Evolutionary conservation across 2,329 filamentous ascomycete genomes (phyloP), one percentile per base, ranked within the genome.

Genomic region (Colletotrichum incanum): DNA sequence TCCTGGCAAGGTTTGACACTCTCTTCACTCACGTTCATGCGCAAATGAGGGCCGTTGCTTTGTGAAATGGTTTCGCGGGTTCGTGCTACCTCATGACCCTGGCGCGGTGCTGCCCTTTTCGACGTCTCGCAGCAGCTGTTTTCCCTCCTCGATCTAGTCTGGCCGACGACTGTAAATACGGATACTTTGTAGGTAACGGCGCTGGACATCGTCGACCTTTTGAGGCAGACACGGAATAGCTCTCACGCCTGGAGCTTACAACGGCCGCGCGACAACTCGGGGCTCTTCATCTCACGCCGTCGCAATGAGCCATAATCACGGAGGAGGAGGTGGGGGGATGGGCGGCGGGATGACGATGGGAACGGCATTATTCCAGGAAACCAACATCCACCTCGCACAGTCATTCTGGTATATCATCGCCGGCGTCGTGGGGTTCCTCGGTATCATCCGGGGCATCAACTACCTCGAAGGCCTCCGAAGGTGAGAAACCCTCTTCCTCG

Each of bases 331-430:
- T 12, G 37, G 67, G 18, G 59, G 65, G 20, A 52, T 23, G 20
- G 67, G 67, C 12, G 74, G 74, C 43, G 71, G 69, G 4, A 71
- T 73, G 59, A 45, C 67, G 12, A 78, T 82, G 74, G 80, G 82
- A 23, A 79, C 83, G 62, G 81, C 79, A 62, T 79, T 82, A 76
- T 86, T 87, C 76, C 80, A 82, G 69, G 72, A 79, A 1, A 80
- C 80, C 47, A 90, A 91, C 76, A 84, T 84, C 77, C 82, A 81
- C 50, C 83, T 90, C 62, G 89, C 89, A 20, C 83, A 82, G 23
- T 84, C 84, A 2, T 92, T 87, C 76, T 92, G 90, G 90, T 91
- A 91, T 76, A 85, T 89, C 43, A 80, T 90, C 47, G 88, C 84
- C 9, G 86, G 82, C 20, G 84, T 86, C 31, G 76, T 89, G 5